Percentiles rank a stretch among this genome's conserved stretches.
These are phyloP conservation scores for Parastagonospora nodorum DNA, from an alignment of 2,329 filamentous ascomycete genomes.

Conservation along the genomic window DNA sequence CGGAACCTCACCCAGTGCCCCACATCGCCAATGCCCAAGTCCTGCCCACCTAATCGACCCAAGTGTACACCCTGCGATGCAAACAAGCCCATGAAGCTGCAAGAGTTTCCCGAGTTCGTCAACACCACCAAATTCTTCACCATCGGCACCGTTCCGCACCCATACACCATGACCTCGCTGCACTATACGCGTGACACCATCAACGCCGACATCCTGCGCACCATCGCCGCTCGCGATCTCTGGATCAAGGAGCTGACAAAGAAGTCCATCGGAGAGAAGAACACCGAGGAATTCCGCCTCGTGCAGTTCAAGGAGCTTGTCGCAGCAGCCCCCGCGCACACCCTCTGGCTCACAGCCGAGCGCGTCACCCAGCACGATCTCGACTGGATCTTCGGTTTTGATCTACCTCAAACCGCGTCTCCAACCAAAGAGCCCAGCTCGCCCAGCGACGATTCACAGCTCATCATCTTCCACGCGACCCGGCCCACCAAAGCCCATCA, in stretches of 20 bases:
- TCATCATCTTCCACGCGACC: conserved; percentile 52
- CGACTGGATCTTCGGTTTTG: conserved; percentile 90
- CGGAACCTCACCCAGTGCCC: conserved; percentile 77
- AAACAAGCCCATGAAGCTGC: conserved; percentile 67
- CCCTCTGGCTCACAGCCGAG: conserved; percentile 83
- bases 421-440: conserved; percentile 61
- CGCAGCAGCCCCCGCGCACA: conserved; percentile 66
- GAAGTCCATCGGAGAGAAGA: conserved; percentile 66
- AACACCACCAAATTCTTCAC: conserved; percentile 77
- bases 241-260: conserved; percentile 78
- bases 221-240: conserved; percentile 71
- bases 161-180: conserved; percentile 79
- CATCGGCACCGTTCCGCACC: conserved; percentile 87
- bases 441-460: conserved; percentile 63
- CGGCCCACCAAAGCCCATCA: conserved; percentile 51
- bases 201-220: conserved; percentile 52
- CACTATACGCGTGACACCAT: conserved; percentile 59
- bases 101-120: conserved; percentile 68
- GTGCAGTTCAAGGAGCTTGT: conserved; percentile 81
- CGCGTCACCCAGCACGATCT: conserved; percentile 67
- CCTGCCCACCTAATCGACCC: conserved; percentile 81
- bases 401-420: conserved; percentile 65
- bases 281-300: conserved; percentile 68
- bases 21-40: conserved; percentile 70
- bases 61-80: conserved; percentile 74